Base-by-base conservation (phyloP, 2,329 filamentous ascomycete genomes). In the Dactylellina drechsleri region DNA sequence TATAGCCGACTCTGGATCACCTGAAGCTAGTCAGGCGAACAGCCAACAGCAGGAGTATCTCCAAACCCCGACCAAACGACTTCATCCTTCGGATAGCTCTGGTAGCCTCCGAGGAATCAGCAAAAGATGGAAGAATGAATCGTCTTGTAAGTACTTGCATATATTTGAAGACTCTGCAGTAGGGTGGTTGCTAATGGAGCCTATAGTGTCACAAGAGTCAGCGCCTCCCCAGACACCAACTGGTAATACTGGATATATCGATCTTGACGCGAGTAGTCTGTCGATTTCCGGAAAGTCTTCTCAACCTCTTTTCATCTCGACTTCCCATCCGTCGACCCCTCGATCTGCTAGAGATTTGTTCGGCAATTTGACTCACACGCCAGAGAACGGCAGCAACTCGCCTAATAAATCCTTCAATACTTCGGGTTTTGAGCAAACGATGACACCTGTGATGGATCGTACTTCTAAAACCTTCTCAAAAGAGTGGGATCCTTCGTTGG, bases 221-320 rank as follows among this genome's bases (percentile, higher is more conserved):
- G 45, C 20, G 2, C 62, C 60, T 18, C 71, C 71, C 20, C 23
- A 84, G 85, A 57, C 85, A 86, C 13, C 87, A 88, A 43, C 87
- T 87, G 57, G 88, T 88, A 15, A 86, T 89, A 18, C 83, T 13
- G 82, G 83, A 28, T 78, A 84, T 7, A 85, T 61, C 20, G 67
- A 75, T 26, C 89, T 90, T 5, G 93, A 97, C 80, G 90, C 92
- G 0, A 96, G 91, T 82, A 88, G 88, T 45, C 84, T 97, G 16
- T 93, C 92, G 0, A 94, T 97, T 73, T 95, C 92, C 49, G 78
- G 78, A 13, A 77, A 77, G 47, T 49, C 61, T n/a, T 70, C 65
- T 1, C 74, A 66, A 23, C 74, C 62, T 12, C 45, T 66, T 16
- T 67, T 67, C 52, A 43, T 66, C 13, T 50, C 36, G 23, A 50